Evolutionary conservation across 352 stramenopile species (phyloP), one percentile per base, ranked within the genome.

Genomic region (Vaucheria bursata): DNA sequence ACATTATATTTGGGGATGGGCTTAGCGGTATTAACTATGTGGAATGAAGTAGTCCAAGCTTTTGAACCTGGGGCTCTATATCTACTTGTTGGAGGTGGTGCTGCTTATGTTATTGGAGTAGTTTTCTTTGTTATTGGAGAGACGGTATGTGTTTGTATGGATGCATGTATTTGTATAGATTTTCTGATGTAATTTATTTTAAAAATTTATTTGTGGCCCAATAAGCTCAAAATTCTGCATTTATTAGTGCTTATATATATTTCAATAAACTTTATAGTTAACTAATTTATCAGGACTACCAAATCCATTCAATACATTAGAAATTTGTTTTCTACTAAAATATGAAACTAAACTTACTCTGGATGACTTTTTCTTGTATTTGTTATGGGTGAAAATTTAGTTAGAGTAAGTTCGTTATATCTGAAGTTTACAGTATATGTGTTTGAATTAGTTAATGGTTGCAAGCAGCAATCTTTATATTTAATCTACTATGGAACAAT

Each of bases 1-100:
- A 79, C 69, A 1, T 32, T 79, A 33, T 79, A 79, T 39, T 69
- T 79, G 0, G 76, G 45, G 0, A 34, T 80, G 69, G 75, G 75
- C 12, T 69, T 80, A 33, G 73, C 75, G 29, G 75, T 80, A 3
- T 38, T 80, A 2, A 12, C 74, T 6, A 50, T 80, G 40, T 80
- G 75, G 75, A 73, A 64, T 12, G 34, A 50, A 6, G 75, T 80
- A 33, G 25, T 49, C 6, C 39, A 75, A 59, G 7, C 67, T 71
- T 73, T 50, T 36, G 4, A 70, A 12, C 67, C 67, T 4, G 33
- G 29, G 3, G 25, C 25, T 12, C 67, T 73, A n/a, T 73, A 75
- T 5, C 40, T 0, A 3, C 40, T 75, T 52, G 32, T 6, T 3
- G 71, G 71, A 25, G 71, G 71, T 18, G 71, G 71, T 34, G 71